Conservation (phyloP, 73 alveolate species). For the Uronychia setigera region DNA sequence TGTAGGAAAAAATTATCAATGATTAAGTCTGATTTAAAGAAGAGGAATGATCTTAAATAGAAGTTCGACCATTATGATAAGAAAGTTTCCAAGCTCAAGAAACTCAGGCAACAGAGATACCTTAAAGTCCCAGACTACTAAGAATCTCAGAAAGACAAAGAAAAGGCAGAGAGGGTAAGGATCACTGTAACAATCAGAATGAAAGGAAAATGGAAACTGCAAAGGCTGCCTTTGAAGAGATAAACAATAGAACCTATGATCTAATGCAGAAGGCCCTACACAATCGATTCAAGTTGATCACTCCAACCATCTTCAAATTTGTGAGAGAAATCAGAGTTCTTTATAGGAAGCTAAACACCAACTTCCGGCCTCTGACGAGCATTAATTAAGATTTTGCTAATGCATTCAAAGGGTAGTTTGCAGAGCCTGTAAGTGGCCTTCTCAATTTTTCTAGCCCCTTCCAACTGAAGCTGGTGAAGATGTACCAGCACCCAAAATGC, state of each 20-base stretch:
- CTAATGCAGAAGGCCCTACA: background rate
- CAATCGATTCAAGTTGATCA: background rate
- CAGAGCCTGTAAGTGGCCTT: background rate
- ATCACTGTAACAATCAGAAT: background rate
- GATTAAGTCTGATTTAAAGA: background rate
- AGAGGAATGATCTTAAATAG: background rate
- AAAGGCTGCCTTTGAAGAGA: background rate
- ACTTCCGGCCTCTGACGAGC: background rate
- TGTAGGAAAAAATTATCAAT: background rate
- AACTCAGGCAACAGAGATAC: background rate
- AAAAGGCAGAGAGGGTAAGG: background rate
- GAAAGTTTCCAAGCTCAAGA: background rate
- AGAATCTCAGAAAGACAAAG: slow-evolving; percentile 1
- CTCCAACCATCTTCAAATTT: slow-evolving; percentile 16
- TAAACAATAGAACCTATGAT: slow-evolving; percentile 7
- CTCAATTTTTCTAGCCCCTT: background rate
- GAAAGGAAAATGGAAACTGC: slow-evolving; percentile 1
- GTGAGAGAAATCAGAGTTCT: slow-evolving; percentile 9
- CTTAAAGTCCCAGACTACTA: background rate
- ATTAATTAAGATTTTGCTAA: background rate
- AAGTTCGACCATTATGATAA: slow-evolving; percentile 10
- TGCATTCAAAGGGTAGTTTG: background rate
- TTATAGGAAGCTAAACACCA: slow-evolving; percentile 3
- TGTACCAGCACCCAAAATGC: background rate
- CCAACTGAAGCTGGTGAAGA: background rate